phyloP scores from a whole-genome alignment of 2,329 filamentous ascomycete genomes.

The Trichoderma sp. region DNA sequence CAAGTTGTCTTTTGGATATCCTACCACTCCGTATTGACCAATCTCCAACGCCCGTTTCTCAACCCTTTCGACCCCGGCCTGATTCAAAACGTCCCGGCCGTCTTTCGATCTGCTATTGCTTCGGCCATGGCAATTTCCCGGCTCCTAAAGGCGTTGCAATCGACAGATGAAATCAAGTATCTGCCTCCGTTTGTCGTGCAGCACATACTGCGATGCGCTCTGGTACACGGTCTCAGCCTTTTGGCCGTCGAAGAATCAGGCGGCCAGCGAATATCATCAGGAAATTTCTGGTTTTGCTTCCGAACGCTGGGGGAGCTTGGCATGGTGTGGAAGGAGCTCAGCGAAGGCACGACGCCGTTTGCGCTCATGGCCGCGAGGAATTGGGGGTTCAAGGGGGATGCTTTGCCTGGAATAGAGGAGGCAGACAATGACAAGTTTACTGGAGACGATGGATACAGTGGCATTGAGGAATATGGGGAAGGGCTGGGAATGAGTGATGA shows the following conservation, averaged over 20 bases:
- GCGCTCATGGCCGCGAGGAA: slow-evolving; percentile 16
- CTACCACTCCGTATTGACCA: slow-evolving; percentile 22
- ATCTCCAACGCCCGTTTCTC: slow-evolving; percentile 12
- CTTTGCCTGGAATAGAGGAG: background rate
- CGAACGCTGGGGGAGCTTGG: slow-evolving; percentile 18
- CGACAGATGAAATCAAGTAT: slow-evolving; percentile 1
- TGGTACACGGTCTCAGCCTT: slow-evolving; percentile 15
- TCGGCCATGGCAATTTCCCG: slow-evolving; percentile 3
- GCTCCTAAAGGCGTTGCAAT: slow-evolving; percentile 6
- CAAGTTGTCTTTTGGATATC: slow-evolving; percentile 27
- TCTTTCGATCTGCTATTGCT: slow-evolving; percentile 12
- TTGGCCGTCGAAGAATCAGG: slow-evolving; percentile 1
- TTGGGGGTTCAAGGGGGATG: slow-evolving; percentile 16
- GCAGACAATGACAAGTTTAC: background rate
- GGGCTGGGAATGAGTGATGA: background rate
- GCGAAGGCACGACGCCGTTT: slow-evolving; percentile 11
- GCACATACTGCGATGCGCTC: slow-evolving; percentile 8
- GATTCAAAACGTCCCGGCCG: background rate
- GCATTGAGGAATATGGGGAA: background rate
- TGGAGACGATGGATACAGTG: background rate
- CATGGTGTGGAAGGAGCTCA: slow-evolving; percentile 18
- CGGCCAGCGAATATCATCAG: slow-evolving; percentile 7
- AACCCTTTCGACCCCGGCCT: slow-evolving; percentile 5
- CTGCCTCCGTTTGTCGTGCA: slow-evolving; percentile 11
- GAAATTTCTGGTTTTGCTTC: slow-evolving; percentile 24